Evolutionary conservation across 2,329 filamentous ascomycete species (phyloP).

Genomic region (Penicillium sp.): DNA sequence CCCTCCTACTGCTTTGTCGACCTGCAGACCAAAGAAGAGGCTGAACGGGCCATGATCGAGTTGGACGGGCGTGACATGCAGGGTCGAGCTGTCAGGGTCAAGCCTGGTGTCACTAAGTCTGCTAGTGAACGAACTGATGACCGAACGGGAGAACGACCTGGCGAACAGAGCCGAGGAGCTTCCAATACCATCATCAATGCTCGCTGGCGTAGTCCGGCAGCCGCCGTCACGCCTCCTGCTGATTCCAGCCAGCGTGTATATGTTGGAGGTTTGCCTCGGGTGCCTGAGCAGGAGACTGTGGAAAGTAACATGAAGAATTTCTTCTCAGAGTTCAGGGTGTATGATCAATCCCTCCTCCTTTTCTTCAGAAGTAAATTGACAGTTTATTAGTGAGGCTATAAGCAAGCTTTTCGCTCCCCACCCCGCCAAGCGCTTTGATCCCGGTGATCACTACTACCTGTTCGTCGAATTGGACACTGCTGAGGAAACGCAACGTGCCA

Average conservation of each 20-base stretch:
- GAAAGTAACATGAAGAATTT: slow-evolving; percentile 44
- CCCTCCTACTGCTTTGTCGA: slow-evolving; percentile 75
- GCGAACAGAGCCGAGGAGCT: background rate
- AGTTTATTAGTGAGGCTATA: slow-evolving; percentile 40
- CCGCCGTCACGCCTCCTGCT: slow-evolving; percentile 6
- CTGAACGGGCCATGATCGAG: slow-evolving; percentile 56
- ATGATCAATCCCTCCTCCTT: slow-evolving; percentile 15
- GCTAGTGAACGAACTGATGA: slow-evolving; percentile 22
- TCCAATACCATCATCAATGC: slow-evolving; percentile 12
- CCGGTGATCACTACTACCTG: slow-evolving; percentile 61
- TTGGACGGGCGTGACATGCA: slow-evolving; percentile 56
- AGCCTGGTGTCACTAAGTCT: slow-evolving; percentile 61
- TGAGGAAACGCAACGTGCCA: slow-evolving; percentile 55
- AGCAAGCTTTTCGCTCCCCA: slow-evolving; percentile 59
- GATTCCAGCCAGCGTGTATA: slow-evolving; percentile 46
- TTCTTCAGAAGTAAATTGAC: background rate
- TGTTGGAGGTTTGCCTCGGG: slow-evolving; percentile 47
- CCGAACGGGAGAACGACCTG: slow-evolving; percentile 1
- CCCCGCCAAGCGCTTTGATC: slow-evolving; percentile 52
- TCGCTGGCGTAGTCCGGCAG: slow-evolving; percentile 44
- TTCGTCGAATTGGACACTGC: slow-evolving; percentile 62
- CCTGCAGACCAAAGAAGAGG: slow-evolving; percentile 56
- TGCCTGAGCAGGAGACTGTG: slow-evolving; percentile 43
- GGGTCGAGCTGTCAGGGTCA: slow-evolving; percentile 61
- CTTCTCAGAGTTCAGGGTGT: slow-evolving; percentile 47